Conservation (phyloP, 2,329 filamentous ascomycete species). For the Stemphylium beticola region DNA sequence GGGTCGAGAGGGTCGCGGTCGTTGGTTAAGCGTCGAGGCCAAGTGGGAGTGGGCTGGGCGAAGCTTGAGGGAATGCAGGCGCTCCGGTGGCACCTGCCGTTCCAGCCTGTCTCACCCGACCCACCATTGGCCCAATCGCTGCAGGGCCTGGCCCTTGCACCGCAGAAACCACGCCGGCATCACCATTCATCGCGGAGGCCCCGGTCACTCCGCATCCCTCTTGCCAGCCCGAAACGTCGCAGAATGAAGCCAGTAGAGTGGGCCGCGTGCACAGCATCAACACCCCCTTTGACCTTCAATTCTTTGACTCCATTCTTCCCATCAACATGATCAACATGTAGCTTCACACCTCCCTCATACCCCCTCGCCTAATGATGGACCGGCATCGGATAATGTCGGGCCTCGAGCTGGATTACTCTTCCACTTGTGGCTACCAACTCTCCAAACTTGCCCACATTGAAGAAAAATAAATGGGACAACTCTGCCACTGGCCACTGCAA, state of each 20-base stretch:
- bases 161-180: constrained; percentile 9
- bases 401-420: background rate
- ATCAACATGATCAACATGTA: no score
- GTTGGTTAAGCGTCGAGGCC: constrained; percentile 31
- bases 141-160: constrained; percentile 7
- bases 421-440: no score
- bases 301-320: background rate
- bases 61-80: constrained; percentile 17
- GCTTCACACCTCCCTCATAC: background rate
- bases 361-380: background rate
- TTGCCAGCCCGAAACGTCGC: constrained; percentile 8
- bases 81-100: constrained; percentile 20
- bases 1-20: constrained; percentile 11
- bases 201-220: constrained; percentile 4
- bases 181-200: constrained; percentile 1
- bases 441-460: no score
- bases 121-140: constrained; percentile 6
- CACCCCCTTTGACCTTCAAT: background rate
- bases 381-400: constrained; percentile 3
- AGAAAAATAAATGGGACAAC: no score
- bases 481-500: no score
- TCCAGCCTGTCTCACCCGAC: constrained; percentile 7
- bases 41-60: constrained; percentile 33
- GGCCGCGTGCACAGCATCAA: constrained; percentile 1
- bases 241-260: background rate